Evolutionary conservation across 805 yeast genomes (phyloP).

Genomic region (Schizosaccharomyces cryophilus): DNA sequence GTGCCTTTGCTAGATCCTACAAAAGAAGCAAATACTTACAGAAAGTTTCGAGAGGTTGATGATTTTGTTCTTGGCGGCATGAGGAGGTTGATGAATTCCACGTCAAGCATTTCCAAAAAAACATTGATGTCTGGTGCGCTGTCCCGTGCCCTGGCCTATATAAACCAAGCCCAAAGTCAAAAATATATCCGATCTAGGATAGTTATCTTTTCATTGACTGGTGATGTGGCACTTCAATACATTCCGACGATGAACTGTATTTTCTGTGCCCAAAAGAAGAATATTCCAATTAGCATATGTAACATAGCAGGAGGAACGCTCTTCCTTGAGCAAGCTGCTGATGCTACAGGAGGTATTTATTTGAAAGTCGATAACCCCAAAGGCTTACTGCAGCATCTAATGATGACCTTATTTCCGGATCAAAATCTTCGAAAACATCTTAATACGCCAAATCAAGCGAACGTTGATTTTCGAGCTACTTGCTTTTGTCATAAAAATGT

Average conservation of each 20-base stretch:
- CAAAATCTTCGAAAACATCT: slow-evolving; percentile 58
- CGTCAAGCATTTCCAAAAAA: neutral
- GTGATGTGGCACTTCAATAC: slow-evolving; percentile 56
- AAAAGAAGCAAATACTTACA: slow-evolving; percentile 27
- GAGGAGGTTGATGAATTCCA: neutral
- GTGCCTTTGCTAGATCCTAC: neutral
- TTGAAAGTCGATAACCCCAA: slow-evolving; percentile 37
- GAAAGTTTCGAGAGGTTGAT: slow-evolving; percentile 62
- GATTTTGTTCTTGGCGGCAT: slow-evolving; percentile 16
- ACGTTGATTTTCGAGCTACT: slow-evolving; percentile 82
- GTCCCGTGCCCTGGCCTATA: slow-evolving; percentile 56
- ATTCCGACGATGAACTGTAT: slow-evolving; percentile 87
- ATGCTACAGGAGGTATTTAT: slow-evolving; percentile 80
- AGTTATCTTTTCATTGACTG: slow-evolving; percentile 38
- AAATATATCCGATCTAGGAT: slow-evolving; percentile 37
- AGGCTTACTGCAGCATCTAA: slow-evolving; percentile 61
- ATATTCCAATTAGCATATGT: slow-evolving; percentile 72
- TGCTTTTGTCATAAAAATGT: slow-evolving; percentile 78
- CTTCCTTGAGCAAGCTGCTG: slow-evolving; percentile 84
- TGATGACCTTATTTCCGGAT: slow-evolving; percentile 53
- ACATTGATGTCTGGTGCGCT: slow-evolving; percentile 47
- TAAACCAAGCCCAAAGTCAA: slow-evolving; percentile 21
- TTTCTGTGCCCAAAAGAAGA: slow-evolving; percentile 80
- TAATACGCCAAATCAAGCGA: slow-evolving; percentile 56
- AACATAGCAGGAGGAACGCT: slow-evolving; percentile 42